Evolutionary conservation across 164 flowering plant species (phyloP).

Genomic region (Kingdonia uniflora): DNA sequence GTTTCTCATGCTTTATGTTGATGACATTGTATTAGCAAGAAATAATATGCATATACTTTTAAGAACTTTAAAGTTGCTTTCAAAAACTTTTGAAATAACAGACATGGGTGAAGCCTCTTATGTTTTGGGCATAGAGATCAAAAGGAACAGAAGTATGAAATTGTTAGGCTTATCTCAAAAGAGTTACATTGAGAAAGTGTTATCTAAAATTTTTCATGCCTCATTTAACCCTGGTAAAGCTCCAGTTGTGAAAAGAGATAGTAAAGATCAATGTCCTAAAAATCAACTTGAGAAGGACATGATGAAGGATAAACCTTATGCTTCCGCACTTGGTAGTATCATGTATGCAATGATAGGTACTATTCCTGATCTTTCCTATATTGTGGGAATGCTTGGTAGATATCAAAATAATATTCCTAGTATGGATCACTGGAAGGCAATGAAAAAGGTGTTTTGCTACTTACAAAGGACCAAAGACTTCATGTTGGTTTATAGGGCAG

Average conservation of each 20-base stretch:
- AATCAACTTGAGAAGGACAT: not conserved
- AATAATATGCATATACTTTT: not conserved
- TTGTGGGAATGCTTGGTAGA: too few species aligned
- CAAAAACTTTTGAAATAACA: not conserved
- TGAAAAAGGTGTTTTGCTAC: not conserved
- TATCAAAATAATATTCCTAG: too few species aligned
- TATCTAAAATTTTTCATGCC: too few species aligned
- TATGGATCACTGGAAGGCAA: not conserved
- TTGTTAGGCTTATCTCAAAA: too few species aligned
- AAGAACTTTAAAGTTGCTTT: not conserved
- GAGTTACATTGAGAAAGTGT: too few species aligned
- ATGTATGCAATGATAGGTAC: conserved; percentile 1
- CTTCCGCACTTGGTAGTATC: not conserved
- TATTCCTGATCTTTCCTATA: not conserved
- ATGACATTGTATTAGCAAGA: not conserved
- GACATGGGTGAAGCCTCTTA: not conserved
- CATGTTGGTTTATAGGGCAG: not conserved
- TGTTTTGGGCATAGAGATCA: not conserved
- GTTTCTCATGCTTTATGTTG: not conserved
- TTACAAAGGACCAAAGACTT: not conserved
- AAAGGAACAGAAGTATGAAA: not conserved
- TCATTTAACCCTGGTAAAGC: not conserved
- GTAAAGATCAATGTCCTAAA: conserved; percentile 1
- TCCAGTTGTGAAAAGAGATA: not conserved
- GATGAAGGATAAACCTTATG: not conserved